Evolutionary conservation across 306 rosid genomes (phyloP), one percentile per base, ranked within the genome.

Genomic region (Datisca glomerata): DNA sequence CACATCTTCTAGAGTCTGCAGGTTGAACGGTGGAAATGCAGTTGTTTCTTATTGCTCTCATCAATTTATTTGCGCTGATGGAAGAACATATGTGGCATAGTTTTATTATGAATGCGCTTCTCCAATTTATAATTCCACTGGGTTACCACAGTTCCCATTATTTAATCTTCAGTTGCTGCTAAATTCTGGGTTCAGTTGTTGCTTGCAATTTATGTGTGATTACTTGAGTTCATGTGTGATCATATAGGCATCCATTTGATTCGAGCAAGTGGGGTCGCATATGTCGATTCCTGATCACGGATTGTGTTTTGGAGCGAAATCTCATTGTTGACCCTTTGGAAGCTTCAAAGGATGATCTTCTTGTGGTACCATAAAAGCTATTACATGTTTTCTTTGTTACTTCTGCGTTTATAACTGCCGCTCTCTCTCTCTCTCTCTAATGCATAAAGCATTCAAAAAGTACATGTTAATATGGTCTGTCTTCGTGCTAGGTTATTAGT

Each of bases 171-270:
- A n/a, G n/a, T n/a, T n/a, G n/a, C n/a, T n/a, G n/a, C n/a, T n/a
- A n/a, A n/a, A n/a, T n/a, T n/a, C n/a, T n/a, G n/a, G n/a, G n/a
- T n/a, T n/a, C 3, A 45, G 37, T 41, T 45, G n/a, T 24, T 38
- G 19, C 29, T 41, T 48, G 25, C 47, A 37, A 29, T 41, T 21
- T 24, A 24, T 58, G 27, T 21, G 18, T 31, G 12, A n/a, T n/a
- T n/a, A n/a, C n/a, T n/a, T n/a, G n/a, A n/a, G n/a, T n/a, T n/a
- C n/a, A n/a, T n/a, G n/a, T n/a, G n/a, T n/a, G n/a, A n/a, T 57
- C 34, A 45, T 70, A 22, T 17, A 87, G 97, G 85, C 97, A 87
- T 59, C 97, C 94, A 2, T 87, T 87, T 74, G 97, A 87, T 74
- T 82, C 94, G 18, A 56, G 62, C 16, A 82, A 87, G 54, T 87